These are phyloP conservation scores for Puccinia coronata DNA, from an alignment of 1,284 basidiomycete species.

Conservation along the genomic window DNA sequence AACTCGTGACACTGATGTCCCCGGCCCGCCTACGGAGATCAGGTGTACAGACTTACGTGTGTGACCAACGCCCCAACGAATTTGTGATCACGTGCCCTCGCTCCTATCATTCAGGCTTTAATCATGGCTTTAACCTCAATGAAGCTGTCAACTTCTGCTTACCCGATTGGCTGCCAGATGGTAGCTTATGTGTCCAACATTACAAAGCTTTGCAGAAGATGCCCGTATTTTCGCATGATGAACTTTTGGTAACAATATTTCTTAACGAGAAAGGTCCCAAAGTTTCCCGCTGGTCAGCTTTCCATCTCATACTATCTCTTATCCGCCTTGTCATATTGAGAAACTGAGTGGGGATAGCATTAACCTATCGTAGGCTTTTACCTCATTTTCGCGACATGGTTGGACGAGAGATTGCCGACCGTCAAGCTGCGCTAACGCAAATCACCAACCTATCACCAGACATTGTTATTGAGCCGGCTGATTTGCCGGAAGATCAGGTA, in stretches of 20 bases:
- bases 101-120: constrained; percentile 98
- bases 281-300: constrained; percentile 75
- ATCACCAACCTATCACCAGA: constrained; percentile 62
- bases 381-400: constrained; percentile 85
- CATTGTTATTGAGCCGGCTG: constrained; percentile 75
- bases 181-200: constrained; percentile 79
- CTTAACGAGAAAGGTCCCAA: constrained; percentile 89
- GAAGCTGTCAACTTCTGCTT: constrained; percentile 99
- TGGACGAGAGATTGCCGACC: constrained; percentile 73
- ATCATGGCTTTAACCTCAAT: constrained; percentile 97
- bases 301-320: not conserved
- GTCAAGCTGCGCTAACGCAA: constrained; percentile 60
- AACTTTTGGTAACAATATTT: constrained; percentile 90
- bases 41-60: constrained; percentile 89
- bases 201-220: constrained; percentile 83
- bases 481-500: constrained; percentile 80
- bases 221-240: constrained; percentile 97
- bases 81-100: constrained; percentile 93
- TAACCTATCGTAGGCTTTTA: constrained; percentile 61
- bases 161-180: constrained; percentile 89
- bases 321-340: not conserved
- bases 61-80: constrained; percentile 95
- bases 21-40: constrained; percentile 80
- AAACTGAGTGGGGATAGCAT: not conserved
- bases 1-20: constrained; percentile 97